Conservation (phyloP, 495 filamentous ascomycete species). For the Lentithecium fluviatile region DNA sequence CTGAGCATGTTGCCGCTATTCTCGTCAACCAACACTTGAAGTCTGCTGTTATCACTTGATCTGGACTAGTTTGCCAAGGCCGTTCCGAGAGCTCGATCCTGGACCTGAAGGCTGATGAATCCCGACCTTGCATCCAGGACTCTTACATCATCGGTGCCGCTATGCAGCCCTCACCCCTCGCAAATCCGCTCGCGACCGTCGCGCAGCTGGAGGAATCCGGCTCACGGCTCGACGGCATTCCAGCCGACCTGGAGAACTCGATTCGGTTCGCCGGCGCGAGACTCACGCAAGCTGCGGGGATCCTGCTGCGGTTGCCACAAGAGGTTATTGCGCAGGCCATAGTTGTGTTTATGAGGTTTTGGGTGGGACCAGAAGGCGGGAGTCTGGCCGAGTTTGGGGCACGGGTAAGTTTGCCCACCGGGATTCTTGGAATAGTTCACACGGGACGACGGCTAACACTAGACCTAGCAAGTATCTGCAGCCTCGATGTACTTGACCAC, state of each 20-base stretch:
- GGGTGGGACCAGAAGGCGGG: constrained; percentile 65
- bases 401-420: constrained; percentile 47
- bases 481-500: constrained; percentile 77
- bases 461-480: constrained; percentile 70
- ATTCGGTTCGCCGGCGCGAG: constrained; percentile 67
- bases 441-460: constrained; percentile 3
- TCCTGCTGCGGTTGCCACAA: constrained; percentile 82
- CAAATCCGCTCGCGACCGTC: constrained; percentile 82
- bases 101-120: not conserved
- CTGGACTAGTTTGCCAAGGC: too few relatives aligned
- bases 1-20: too few relatives aligned
- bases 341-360: constrained; percentile 86
- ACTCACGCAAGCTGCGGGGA: constrained; percentile 83
- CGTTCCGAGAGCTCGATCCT: too few relatives aligned
- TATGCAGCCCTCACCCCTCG: constrained; percentile 46
- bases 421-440: not conserved
- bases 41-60: too few relatives aligned
- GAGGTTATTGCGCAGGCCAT: constrained; percentile 86
- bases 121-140: too few relatives aligned
- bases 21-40: too few relatives aligned
- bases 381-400: constrained; percentile 58
- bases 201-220: constrained; percentile 72
- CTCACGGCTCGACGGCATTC: constrained; percentile 67
- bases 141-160: not conserved
- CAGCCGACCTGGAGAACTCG: constrained; percentile 72